Evolutionary conservation across 1,139 yeast species (phyloP).

Genomic region (Geotrichum macrosporum): DNA sequence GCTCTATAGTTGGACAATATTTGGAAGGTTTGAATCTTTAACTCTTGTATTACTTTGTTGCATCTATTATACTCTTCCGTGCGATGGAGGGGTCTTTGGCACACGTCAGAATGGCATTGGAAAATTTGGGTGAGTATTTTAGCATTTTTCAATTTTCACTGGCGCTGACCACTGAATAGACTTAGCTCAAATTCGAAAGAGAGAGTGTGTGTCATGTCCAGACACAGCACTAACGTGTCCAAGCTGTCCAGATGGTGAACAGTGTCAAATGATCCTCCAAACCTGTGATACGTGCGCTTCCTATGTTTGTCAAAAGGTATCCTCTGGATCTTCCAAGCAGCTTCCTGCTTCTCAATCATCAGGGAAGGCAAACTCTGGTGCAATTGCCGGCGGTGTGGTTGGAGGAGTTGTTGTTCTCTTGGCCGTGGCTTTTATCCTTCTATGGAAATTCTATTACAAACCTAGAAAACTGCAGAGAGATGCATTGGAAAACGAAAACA

Average conservation of each 20-base stretch:
- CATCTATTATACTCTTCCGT: no score
- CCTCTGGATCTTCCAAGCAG: conserved; percentile 17
- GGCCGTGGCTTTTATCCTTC: conserved; percentile 27
- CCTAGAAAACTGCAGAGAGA: conserved; percentile 21
- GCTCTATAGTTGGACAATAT: no score
- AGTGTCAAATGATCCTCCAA: conserved; percentile 33
- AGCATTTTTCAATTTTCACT: no score
- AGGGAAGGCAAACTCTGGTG: conserved; percentile 29
- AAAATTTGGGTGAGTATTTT: no score
- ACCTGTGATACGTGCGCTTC: conserved; percentile 34
- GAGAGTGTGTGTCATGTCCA: conserved; percentile 17
- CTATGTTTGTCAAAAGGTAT: conserved; percentile 25
- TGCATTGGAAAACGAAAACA: conserved; percentile 22
- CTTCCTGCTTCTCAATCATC: conserved; percentile 4
- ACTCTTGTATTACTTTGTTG: no score
- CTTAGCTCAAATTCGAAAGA: background rate
- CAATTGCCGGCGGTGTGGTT: conserved; percentile 41
- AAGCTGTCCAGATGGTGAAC: conserved; percentile 29
- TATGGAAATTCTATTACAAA: conserved; percentile 34
- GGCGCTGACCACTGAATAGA: no score
- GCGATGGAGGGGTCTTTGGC: no score
- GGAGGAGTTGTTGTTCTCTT: conserved; percentile 37
- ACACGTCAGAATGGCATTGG: no score
- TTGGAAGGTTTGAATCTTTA: no score
- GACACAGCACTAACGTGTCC: conserved; percentile 30